phyloP scores from a whole-genome alignment of 1,139 yeast species.

The Kodamaea ohmeri region DNA sequence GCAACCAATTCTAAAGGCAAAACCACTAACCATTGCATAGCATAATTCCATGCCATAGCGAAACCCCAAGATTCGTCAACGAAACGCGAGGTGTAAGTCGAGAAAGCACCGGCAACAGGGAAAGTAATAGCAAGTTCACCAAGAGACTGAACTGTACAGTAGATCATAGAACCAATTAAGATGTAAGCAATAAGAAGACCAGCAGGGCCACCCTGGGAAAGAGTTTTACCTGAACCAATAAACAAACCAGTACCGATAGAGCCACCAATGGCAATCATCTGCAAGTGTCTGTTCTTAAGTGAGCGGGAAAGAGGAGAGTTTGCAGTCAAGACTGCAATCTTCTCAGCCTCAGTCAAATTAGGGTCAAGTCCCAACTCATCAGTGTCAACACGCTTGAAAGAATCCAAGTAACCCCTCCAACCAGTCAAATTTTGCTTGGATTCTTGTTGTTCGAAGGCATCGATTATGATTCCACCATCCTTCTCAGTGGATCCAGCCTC shows the following conservation, averaged over 20 bases:
- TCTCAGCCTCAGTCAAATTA: conserved; percentile 63
- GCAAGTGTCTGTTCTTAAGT: conserved; percentile 63
- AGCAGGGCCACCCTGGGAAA: conserved; percentile 76
- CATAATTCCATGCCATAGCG: conserved; percentile 78
- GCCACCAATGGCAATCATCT: conserved; percentile 88
- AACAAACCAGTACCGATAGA: conserved; percentile 79
- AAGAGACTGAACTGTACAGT: conserved; percentile 73
- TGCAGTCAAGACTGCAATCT: conserved; percentile 63
- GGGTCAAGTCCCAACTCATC: conserved; percentile 60
- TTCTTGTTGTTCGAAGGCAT: conserved; percentile 37
- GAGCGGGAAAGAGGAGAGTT: conserved; percentile 66
- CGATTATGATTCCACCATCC: conserved; percentile 40
- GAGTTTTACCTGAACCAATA: conserved; percentile 71
- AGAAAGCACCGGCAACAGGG: conserved; percentile 79
- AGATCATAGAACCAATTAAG: conserved; percentile 66
- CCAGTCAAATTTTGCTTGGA: conserved; percentile 27
- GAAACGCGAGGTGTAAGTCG: conserved; percentile 66
- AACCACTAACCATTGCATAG: conserved; percentile 74
- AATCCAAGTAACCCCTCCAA: conserved; percentile 48
- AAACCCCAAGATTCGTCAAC: conserved; percentile 79
- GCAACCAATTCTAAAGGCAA: conserved; percentile 76
- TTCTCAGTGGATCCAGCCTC: conserved; percentile 1
- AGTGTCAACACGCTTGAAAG: conserved; percentile 55
- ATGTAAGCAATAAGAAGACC: conserved; percentile 69
- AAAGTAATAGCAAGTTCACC: conserved; percentile 81